These are phyloP conservation scores for Aspergillus fumigatus DNA, from an alignment of 2,329 filamentous ascomycete genomes.

Conservation along the genomic window DNA sequence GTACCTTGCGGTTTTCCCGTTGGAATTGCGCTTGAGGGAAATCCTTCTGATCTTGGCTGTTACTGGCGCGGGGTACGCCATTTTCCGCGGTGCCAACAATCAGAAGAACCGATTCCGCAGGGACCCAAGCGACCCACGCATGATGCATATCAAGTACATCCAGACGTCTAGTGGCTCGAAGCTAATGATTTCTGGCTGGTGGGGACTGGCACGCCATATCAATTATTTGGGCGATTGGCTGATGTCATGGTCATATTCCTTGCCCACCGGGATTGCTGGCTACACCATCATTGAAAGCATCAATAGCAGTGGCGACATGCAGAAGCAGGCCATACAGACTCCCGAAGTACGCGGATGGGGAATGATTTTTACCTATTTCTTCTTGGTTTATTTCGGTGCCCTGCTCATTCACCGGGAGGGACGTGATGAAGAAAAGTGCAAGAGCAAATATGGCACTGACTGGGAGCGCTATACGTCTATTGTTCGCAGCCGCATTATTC, in stretches of 20 bases:
- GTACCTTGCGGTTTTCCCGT: conserved; percentile 78
- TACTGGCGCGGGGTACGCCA: conserved; percentile 69
- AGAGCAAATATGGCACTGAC: conserved; percentile 84
- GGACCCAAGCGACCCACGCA: conserved; percentile 72
- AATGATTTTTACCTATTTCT: conserved; percentile 89
- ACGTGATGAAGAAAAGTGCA: conserved; percentile 87
- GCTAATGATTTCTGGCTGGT: conserved; percentile 84
- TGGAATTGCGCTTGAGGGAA: conserved; percentile 67
- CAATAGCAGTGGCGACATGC: conserved; percentile 52
- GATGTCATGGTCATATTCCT: conserved; percentile 83
- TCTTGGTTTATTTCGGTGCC: conserved; percentile 84
- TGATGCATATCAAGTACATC: conserved; percentile 79
- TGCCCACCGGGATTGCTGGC: conserved; percentile 80
- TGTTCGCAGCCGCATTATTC: conserved; percentile 77
- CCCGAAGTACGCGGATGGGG: conserved; percentile 75
- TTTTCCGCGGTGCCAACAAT: conserved; percentile 91
- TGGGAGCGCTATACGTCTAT: conserved; percentile 84
- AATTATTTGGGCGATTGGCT: conserved; percentile 96
- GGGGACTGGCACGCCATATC: conserved; percentile 86
- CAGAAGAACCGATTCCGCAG: conserved; percentile 94
- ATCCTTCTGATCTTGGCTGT: conserved; percentile 62
- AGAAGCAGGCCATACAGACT: conserved; percentile 68
- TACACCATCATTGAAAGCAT: conserved; percentile 61
- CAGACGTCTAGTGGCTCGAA: conserved; percentile 77
- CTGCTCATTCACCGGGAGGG: conserved; percentile 80